A percentile compares a stretch with the other conserved stretches of the same genome.
Conservation (phyloP, 2,329 filamentous ascomycete genomes). For the Aspergillus nomiae region DNA sequence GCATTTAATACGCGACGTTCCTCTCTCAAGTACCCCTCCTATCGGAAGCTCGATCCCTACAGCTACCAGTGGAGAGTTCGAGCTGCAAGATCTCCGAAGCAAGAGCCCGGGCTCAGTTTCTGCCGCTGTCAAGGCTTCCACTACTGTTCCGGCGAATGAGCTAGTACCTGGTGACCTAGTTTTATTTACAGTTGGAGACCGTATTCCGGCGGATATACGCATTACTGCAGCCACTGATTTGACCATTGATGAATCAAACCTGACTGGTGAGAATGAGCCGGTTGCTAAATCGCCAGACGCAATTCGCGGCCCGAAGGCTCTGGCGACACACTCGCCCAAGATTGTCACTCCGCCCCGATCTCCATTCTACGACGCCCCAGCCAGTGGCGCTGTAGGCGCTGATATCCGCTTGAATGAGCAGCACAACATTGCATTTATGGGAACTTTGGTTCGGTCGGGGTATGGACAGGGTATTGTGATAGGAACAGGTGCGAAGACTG, state of each 20-base stretch:
- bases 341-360: conserved; percentile 48
- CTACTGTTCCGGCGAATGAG: conserved; percentile 81
- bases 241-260: conserved; percentile 92
- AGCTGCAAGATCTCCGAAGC: conserved; percentile 51
- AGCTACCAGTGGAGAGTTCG: conserved; percentile 44
- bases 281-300: conserved; percentile 75
- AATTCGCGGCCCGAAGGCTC: conserved; percentile 40
- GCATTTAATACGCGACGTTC: conserved; percentile 75
- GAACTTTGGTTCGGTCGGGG: conserved; percentile 90
- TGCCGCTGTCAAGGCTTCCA: conserved; percentile 72
- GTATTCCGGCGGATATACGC: conserved; percentile 92
- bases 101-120: conserved; percentile 57
- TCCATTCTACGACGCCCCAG: conserved; percentile 61
- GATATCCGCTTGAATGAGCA: conserved; percentile 72
- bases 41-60: conserved; percentile 23
- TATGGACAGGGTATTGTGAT: conserved; percentile 97
- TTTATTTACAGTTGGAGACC: conserved; percentile 91
- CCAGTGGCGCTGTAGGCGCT: conserved; percentile 60
- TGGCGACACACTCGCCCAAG: conserved; percentile 36
- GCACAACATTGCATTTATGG: conserved; percentile 97
- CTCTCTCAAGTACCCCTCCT: conserved; percentile 24
- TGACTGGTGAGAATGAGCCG: conserved; percentile 95
- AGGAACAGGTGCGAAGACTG: conserved; percentile 87
- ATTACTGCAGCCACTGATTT: conserved; percentile 89
- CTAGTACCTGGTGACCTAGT: conserved; percentile 92